These are phyloP conservation scores for Eucalyptus tenuipes DNA, from an alignment of 345 rosid species.

Conservation along the genomic window DNA sequence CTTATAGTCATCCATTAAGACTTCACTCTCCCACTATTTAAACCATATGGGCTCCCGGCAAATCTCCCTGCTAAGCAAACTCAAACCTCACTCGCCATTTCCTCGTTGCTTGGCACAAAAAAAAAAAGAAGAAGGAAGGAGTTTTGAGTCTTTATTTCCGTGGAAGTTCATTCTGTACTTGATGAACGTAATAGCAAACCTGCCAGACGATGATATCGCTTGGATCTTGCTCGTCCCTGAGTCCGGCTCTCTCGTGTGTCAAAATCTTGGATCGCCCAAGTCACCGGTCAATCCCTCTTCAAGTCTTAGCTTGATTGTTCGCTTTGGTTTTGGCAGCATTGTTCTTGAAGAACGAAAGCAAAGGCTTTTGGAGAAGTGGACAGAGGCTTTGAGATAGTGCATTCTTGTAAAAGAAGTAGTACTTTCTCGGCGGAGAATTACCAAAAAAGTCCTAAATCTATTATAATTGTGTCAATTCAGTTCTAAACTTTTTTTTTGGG, in stretches of 20 bases:
- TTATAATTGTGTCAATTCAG: too few relatives aligned
- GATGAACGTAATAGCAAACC: not conserved
- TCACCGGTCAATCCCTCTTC: too few relatives aligned
- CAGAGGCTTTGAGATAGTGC: not conserved
- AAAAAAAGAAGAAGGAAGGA: not conserved
- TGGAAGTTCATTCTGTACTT: not conserved
- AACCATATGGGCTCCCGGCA: not conserved
- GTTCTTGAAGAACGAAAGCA: not conserved
- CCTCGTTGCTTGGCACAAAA: not conserved
- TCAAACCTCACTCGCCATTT: not conserved
- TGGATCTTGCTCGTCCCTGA: too few relatives aligned
- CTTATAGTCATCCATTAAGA: not conserved
- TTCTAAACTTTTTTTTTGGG: too few relatives aligned
- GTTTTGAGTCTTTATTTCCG: not conserved
- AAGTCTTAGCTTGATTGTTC: too few relatives aligned
- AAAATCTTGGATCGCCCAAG: too few relatives aligned
- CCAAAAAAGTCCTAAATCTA: too few relatives aligned
- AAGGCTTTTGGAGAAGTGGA: not conserved
- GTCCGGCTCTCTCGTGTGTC: too few relatives aligned
- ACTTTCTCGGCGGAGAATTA: not conserved
- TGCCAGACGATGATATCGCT: not conserved
- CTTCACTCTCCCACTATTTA: not conserved
- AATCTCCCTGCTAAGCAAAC: not conserved
- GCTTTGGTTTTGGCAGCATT: not conserved
- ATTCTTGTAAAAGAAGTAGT: not conserved